These are phyloP conservation scores for Boletus semigastroideus DNA, from an alignment of 1,284 basidiomycete genomes.

Conservation along the genomic window DNA sequence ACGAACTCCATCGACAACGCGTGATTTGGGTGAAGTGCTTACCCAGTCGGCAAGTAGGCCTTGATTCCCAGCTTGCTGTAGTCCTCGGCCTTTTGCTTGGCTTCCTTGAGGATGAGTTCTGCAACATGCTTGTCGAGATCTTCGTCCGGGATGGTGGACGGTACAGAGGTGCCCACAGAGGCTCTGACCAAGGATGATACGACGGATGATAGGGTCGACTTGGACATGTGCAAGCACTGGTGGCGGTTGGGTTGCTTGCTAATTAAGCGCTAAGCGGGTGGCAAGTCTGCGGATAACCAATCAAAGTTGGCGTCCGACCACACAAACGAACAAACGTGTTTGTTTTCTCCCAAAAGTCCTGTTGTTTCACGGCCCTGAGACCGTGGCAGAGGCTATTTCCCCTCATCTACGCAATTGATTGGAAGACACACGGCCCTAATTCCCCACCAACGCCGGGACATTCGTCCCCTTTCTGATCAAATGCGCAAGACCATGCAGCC, in stretches of 20 bases:
- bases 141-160: slow-evolving; percentile 67
- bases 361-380: not conserved
- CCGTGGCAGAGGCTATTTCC: no score
- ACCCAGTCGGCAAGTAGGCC: slow-evolving; percentile 59
- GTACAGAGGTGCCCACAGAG: slow-evolving; percentile 69
- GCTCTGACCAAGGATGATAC: slow-evolving; percentile 85
- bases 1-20: not conserved
- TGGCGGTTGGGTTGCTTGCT: slow-evolving; percentile 16
- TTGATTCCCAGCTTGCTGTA: slow-evolving; percentile 67
- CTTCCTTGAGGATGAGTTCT: slow-evolving; percentile 84
- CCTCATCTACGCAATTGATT: no score
- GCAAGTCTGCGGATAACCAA: not conserved
- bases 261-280: not conserved
- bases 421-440: no score
- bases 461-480: no score
- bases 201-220: slow-evolving; percentile 67
- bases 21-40: slow-evolving; percentile 24
- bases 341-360: no score
- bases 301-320: no score
- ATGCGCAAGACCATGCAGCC: not conserved
- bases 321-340: no score
- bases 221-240: slow-evolving; percentile 24
- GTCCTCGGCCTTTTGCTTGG: slow-evolving; percentile 80
- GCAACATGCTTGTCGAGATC: slow-evolving; percentile 89
- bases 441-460: no score